Evolutionary conservation across 805 yeast genomes (phyloP).

Genomic region (Pichia exigua): DNA sequence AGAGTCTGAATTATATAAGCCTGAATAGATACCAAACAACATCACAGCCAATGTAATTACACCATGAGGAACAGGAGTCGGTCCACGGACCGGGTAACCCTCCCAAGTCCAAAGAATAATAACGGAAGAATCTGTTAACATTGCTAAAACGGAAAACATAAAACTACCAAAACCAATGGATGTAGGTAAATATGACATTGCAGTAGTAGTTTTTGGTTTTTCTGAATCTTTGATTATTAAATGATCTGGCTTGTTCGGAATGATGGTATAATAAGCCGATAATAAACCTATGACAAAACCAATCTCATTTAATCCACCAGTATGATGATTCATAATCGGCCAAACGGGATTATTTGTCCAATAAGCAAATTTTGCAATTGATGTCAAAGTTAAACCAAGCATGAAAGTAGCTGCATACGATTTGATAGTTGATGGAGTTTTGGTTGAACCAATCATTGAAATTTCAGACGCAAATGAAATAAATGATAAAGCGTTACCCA

Average conservation of each 20-base stretch:
- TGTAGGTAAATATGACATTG: conserved; percentile 32
- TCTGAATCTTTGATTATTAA: not conserved
- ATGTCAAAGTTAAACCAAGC: conserved; percentile 66
- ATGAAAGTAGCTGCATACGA: conserved; percentile 48
- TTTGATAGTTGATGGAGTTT: conserved; percentile 26
- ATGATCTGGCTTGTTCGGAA: conserved; percentile 12
- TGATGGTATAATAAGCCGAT: conserved; percentile 51
- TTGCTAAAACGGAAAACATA: conserved; percentile 63
- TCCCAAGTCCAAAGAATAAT: conserved; percentile 95
- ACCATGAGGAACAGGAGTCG: conserved; percentile 83
- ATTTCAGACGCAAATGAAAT: conserved; percentile 53
- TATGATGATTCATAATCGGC: conserved; percentile 83
- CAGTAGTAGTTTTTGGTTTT: not conserved
- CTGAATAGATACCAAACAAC: conserved; percentile 48
- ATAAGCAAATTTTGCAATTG: conserved; percentile 65
- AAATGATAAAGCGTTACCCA: conserved; percentile 58
- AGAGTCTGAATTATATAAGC: conserved; percentile 27
- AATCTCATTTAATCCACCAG: conserved; percentile 77
- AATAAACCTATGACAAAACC: conserved; percentile 59
- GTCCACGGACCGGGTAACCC: conserved; percentile 83
- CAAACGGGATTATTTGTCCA: conserved; percentile 91
- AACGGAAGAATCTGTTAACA: conserved; percentile 77
- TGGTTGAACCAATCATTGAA: conserved; percentile 29
- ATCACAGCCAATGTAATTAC: conserved; percentile 53
- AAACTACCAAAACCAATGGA: conserved; percentile 71